These are phyloP conservation scores for Hemisphaericaspora xylanilytica DNA, from an alignment of 1,139 yeast species.

Conservation along the genomic window DNA sequence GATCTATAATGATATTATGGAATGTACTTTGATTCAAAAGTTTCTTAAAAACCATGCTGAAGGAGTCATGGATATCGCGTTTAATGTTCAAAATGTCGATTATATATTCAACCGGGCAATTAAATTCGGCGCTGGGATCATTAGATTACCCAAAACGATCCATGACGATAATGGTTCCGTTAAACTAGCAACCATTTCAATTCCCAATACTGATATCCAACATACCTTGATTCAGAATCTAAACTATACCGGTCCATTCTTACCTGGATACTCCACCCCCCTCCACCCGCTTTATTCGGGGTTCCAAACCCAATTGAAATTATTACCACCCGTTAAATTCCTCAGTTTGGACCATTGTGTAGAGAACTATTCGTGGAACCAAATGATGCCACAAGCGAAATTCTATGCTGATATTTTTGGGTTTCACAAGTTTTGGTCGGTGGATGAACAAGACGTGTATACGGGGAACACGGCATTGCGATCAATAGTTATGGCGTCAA, in stretches of 20 bases:
- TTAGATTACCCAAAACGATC: slow-evolving; percentile 39
- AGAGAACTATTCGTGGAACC: slow-evolving; percentile 71
- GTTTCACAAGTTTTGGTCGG: slow-evolving; percentile 80
- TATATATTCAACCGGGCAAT: slow-evolving; percentile 46
- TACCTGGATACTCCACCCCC: slow-evolving; percentile 52
- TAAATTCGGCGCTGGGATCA: slow-evolving; percentile 51
- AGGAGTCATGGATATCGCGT: slow-evolving; percentile 71
- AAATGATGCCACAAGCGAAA: slow-evolving; percentile 56
- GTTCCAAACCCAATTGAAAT: slow-evolving; percentile 12
- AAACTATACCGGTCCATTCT: slow-evolving; percentile 46
- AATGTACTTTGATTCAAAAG: slow-evolving; percentile 27
- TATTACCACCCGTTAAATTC: slow-evolving; percentile 37
- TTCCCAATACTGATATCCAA: slow-evolving; percentile 60
- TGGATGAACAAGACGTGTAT: slow-evolving; percentile 69
- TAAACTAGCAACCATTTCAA: slow-evolving; percentile 51
- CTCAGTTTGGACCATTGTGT: slow-evolving; percentile 71
- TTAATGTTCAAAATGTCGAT: slow-evolving; percentile 52
- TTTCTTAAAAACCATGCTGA: slow-evolving; percentile 69
- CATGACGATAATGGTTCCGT: slow-evolving; percentile 52
- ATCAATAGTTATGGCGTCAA: slow-evolving; percentile 74
- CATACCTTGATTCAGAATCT: slow-evolving; percentile 63
- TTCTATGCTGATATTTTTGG: slow-evolving; percentile 65
- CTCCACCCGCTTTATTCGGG: slow-evolving; percentile 7
- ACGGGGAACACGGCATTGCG: slow-evolving; percentile 68
- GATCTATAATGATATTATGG: slow-evolving; percentile 22